A percentile compares a stretch with the other conserved stretches of the same genome.
Evolutionary conservation across 139 green algal genomes (phyloP).

Genomic region (Volvox reticuliferus): DNA sequence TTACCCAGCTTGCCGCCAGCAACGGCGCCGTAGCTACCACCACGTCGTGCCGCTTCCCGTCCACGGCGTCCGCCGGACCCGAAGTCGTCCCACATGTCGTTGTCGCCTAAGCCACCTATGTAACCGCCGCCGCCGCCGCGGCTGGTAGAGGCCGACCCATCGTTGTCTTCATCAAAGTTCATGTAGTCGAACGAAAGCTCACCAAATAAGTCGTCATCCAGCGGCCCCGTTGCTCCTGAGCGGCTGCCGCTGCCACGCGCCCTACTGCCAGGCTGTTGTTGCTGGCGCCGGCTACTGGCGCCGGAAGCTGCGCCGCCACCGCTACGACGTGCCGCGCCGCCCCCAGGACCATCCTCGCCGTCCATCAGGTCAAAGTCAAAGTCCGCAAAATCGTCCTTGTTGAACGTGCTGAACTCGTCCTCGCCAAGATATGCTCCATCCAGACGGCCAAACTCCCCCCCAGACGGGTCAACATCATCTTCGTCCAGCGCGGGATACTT

Average conservation of each 20-base stretch:
- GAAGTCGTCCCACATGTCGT: not conserved
- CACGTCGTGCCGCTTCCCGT: not conserved
- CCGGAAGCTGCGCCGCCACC: not conserved
- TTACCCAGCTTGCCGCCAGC: constrained; percentile 13
- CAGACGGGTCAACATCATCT: not conserved
- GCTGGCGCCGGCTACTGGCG: not conserved
- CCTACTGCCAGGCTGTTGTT: not conserved
- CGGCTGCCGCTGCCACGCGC: not conserved
- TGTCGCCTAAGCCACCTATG: not conserved
- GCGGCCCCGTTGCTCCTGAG: not conserved
- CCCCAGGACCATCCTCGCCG: not conserved
- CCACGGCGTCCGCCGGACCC: not conserved
- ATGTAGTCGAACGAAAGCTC: not conserved
- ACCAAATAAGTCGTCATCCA: not conserved
- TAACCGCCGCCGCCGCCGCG: not conserved
- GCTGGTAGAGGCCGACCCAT: not conserved
- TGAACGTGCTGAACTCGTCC: not conserved
- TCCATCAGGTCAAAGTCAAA: constrained; percentile 6
- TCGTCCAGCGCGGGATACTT: not conserved
- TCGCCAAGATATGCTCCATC: not conserved
- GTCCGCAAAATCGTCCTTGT: not conserved
- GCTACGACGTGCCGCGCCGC: not conserved
- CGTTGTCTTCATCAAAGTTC: not conserved
- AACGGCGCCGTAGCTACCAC: constrained; percentile 4
- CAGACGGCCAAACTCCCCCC: not conserved